Percentiles rank a stretch among this genome's conserved stretches.
phyloP scores from a whole-genome alignment of 2,329 filamentous ascomycete genomes.

The Cadophora malorum region DNA sequence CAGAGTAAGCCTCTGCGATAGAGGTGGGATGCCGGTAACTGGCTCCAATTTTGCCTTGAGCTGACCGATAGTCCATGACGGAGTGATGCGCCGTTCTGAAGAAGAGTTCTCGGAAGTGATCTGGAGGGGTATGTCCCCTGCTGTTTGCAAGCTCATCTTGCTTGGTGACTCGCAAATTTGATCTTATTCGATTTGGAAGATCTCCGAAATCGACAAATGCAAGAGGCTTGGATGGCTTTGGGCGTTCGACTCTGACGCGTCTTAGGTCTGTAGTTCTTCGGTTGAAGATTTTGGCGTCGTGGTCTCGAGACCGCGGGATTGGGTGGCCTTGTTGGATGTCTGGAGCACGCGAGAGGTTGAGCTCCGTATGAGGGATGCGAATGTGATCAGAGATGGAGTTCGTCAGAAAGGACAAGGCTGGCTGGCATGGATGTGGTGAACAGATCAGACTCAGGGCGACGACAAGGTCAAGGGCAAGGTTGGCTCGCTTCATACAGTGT shows the following conservation, averaged over 20 bases:
- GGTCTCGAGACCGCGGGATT: not conserved
- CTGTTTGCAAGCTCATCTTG: slow-evolving; percentile 49
- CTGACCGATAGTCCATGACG: slow-evolving; percentile 86
- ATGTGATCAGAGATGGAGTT: slow-evolving; percentile 8
- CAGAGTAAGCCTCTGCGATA: slow-evolving; percentile 76
- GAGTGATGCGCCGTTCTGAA: slow-evolving; percentile 89
- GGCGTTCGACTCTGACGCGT: slow-evolving; percentile 12
- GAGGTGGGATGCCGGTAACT: slow-evolving; percentile 88
- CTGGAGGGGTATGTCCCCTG: slow-evolving; percentile 77
- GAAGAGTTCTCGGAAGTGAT: slow-evolving; percentile 78
- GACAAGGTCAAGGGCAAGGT: not conserved
- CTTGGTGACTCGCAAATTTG: slow-evolving; percentile 22
- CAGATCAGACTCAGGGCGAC: not conserved
- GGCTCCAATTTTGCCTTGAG: slow-evolving; percentile 89
- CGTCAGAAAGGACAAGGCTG: slow-evolving; percentile 10
- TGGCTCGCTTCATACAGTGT: slow-evolving; percentile 4
- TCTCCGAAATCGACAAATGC: not conserved
- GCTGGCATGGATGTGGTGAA: not conserved
- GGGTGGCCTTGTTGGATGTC: not conserved
- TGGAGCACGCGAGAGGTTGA: slow-evolving; percentile 15
- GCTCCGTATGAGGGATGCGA: not conserved
- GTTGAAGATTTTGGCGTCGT: not conserved
- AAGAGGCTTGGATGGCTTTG: slow-evolving; percentile 17
- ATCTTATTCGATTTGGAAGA: slow-evolving; percentile 23
- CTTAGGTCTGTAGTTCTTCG: slow-evolving; percentile 17